Conservation (phyloP, 306 rosid species). For the Cicer yamashitae region DNA sequence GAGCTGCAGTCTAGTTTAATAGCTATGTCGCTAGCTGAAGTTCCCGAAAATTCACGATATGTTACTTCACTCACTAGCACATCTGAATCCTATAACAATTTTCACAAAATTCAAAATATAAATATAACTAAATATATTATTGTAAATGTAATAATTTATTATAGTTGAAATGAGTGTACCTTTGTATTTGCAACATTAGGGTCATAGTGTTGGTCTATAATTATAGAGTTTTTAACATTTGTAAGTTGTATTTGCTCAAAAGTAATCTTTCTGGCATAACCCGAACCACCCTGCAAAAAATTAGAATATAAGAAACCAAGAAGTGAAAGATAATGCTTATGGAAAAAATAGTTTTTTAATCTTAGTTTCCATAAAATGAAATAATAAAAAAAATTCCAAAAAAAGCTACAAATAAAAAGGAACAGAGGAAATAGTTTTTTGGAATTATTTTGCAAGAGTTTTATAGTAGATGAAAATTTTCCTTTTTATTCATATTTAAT, state of each 20-base stretch:
- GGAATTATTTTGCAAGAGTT: no score
- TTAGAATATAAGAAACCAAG: not conserved
- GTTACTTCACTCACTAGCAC: constrained; percentile 44
- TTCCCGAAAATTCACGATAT: constrained; percentile 43
- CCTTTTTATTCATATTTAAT: no score
- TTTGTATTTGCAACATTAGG: no score
- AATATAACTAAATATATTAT: no score
- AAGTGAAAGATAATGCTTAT: no score
- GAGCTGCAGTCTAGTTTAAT: constrained; percentile 35
- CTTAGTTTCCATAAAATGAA: no score
- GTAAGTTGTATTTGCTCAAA: constrained; percentile 42
- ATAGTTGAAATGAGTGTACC: not conserved
- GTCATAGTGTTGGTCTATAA: constrained; percentile 46
- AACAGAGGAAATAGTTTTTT: no score
- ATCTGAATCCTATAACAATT: not conserved
- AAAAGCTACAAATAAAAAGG: no score
- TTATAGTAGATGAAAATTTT: no score
- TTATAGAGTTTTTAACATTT: constrained; percentile 26
- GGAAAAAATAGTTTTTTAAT: not conserved
- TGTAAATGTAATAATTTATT: no score
- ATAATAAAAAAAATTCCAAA: no score
- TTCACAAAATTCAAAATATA: not conserved
- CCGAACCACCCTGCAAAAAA: constrained; percentile 48
- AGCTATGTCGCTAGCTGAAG: constrained; percentile 5
- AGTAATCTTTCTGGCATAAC: constrained; percentile 52